These are phyloP conservation scores for Chlamydomonas sp. DNA, from an alignment of 139 green algal genomes.

Conservation along the genomic window DNA sequence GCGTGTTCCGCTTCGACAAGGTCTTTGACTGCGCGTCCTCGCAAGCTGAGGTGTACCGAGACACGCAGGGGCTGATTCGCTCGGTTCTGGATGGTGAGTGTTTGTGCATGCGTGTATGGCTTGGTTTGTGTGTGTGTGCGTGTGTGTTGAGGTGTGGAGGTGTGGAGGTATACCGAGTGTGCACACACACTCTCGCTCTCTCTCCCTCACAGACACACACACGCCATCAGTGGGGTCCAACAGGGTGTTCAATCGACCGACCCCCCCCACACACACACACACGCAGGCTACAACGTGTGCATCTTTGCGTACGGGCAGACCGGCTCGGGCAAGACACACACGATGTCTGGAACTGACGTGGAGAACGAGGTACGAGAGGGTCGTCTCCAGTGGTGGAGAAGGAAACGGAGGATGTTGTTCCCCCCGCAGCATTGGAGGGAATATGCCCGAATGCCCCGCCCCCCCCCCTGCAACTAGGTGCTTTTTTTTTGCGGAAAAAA, in stretches of 20 bases:
- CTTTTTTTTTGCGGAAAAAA: too few relatives aligned
- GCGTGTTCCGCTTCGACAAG: constrained; percentile 73
- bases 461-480: too few relatives aligned
- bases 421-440: too few relatives aligned
- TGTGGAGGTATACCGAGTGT: background rate
- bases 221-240: background rate
- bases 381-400: background rate
- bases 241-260: background rate
- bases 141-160: too few relatives aligned
- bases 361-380: background rate
- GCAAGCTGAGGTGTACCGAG: constrained; percentile 74
- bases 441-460: too few relatives aligned
- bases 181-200: background rate
- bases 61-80: constrained; percentile 75
- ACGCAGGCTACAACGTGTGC: constrained; percentile 70
- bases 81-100: constrained; percentile 78
- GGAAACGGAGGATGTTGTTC: background rate
- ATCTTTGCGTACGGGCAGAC: constrained; percentile 81
- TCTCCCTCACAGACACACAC: background rate
- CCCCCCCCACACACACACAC: background rate
- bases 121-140: too few relatives aligned
- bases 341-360: constrained; percentile 63
- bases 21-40: constrained; percentile 61
- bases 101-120: too few relatives aligned
- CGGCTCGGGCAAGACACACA: constrained; percentile 78